phyloP scores from a whole-genome alignment of 768 basidiomycete genomes.

The Megacollybia marginata region DNA sequence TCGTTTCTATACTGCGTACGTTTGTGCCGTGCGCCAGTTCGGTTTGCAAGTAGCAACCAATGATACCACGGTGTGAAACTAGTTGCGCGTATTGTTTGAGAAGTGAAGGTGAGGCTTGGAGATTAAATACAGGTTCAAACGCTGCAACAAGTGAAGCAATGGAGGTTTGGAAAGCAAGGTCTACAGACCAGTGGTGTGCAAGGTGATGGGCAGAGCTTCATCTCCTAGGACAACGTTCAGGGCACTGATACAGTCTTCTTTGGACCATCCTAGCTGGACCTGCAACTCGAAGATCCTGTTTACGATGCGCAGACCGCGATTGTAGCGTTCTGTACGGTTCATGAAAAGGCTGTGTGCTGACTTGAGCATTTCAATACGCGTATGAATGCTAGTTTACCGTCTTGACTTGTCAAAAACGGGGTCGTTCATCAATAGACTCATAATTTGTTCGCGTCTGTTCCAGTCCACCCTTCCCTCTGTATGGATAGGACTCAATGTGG shows the following conservation, averaged over 20 bases:
- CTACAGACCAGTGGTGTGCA: slow-evolving; percentile 28
- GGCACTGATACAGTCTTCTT: slow-evolving; percentile 39
- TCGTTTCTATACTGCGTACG: slow-evolving; percentile 63
- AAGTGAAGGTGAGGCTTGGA: slow-evolving; percentile 52
- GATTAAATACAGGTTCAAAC: slow-evolving; percentile 61
- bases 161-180: neutral
- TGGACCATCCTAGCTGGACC: slow-evolving; percentile 44
- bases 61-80: slow-evolving; percentile 46
- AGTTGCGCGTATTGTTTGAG: slow-evolving; percentile 44
- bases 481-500: neutral
- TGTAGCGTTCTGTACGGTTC: slow-evolving; percentile 49
- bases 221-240: slow-evolving; percentile 32
- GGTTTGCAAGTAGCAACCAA: slow-evolving; percentile 72
- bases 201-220: slow-evolving; percentile 41
- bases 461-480: slow-evolving; percentile 45
- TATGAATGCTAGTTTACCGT: slow-evolving; percentile 27
- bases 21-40: slow-evolving; percentile 77
- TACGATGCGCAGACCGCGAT: slow-evolving; percentile 44
- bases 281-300: slow-evolving; percentile 56
- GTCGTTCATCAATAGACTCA: slow-evolving; percentile 42
- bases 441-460: slow-evolving; percentile 38
- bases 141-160: slow-evolving; percentile 21
- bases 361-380: neutral
- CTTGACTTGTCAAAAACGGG: slow-evolving; percentile 51
- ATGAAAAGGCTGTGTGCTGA: slow-evolving; percentile 42